These are phyloP conservation scores for Quercus robur DNA, from an alignment of 306 rosid species.

Conservation along the genomic window DNA sequence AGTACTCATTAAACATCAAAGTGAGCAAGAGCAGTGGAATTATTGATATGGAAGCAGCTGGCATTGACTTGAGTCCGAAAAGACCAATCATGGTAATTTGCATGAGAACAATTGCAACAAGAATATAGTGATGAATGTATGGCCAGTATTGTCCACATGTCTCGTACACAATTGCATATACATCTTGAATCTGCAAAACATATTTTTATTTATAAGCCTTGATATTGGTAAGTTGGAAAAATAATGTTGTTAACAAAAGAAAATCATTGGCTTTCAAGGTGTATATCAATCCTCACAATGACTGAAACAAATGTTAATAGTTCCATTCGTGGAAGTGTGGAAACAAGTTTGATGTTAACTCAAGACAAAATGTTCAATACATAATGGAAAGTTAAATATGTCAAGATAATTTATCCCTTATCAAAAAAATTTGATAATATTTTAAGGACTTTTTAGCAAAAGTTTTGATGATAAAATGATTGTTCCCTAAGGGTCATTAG, in stretches of 20 bases:
- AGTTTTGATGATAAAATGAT: neutral
- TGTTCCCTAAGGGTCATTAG: neutral
- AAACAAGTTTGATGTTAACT: neutral
- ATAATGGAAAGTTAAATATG: neutral
- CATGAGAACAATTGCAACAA: slow-evolving; percentile 72
- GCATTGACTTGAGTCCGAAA: slow-evolving; percentile 75
- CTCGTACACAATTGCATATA: slow-evolving; percentile 70
- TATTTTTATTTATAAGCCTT: neutral
- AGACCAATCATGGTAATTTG: slow-evolving; percentile 94
- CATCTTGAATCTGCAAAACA: slow-evolving; percentile 73
- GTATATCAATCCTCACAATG: neutral
- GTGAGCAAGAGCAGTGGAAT: slow-evolving; percentile 68
- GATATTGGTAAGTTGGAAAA: neutral
- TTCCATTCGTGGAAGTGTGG: neutral
- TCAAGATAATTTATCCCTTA: neutral
- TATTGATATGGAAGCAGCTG: slow-evolving; percentile 79
- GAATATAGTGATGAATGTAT: slow-evolving; percentile 69
- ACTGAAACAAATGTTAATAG: neutral
- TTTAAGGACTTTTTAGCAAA: neutral
- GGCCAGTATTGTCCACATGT: slow-evolving; percentile 93
- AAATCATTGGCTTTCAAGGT: neutral
- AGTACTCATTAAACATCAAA: slow-evolving; percentile 72
- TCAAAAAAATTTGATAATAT: neutral
- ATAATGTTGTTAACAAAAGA: neutral
- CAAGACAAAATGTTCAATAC: neutral